These are phyloP conservation scores for Daldinia childiae DNA, from an alignment of 495 filamentous ascomycete species.

Conservation along the genomic window DNA sequence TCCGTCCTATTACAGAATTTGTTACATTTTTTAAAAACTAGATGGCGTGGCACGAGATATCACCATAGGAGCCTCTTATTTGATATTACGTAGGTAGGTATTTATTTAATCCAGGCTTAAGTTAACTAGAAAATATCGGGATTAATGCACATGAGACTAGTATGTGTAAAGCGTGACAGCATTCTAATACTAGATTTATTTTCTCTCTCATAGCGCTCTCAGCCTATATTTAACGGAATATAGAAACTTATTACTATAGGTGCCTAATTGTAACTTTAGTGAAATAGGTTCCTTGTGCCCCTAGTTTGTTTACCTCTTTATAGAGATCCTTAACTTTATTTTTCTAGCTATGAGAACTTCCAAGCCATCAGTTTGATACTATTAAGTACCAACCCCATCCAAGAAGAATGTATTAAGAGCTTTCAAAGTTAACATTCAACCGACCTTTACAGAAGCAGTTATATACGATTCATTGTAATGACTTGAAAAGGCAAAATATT, in stretches of 20 bases:
- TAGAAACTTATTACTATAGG: background rate
- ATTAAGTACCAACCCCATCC: background rate
- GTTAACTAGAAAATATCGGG: background rate
- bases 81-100: background rate
- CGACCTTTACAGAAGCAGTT: background rate
- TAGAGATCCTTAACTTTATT: no score
- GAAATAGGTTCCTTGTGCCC: background rate
- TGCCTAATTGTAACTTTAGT: background rate
- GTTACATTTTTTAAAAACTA: no score
- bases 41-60: no score
- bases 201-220: no score
- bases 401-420: background rate
- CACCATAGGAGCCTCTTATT: background rate
- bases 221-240: background rate
- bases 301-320: background rate
- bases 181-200: background rate
- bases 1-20: no score
- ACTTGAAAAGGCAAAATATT: background rate
- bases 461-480: background rate
- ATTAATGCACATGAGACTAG: background rate
- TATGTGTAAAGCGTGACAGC: background rate
- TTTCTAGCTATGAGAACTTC: no score
- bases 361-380: no score
- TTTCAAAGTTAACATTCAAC: background rate
- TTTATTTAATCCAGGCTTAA: background rate